Evolutionary conservation across 2,329 filamentous ascomycete genomes (phyloP).

Genomic region (Biscogniauxia mediterranea): DNA sequence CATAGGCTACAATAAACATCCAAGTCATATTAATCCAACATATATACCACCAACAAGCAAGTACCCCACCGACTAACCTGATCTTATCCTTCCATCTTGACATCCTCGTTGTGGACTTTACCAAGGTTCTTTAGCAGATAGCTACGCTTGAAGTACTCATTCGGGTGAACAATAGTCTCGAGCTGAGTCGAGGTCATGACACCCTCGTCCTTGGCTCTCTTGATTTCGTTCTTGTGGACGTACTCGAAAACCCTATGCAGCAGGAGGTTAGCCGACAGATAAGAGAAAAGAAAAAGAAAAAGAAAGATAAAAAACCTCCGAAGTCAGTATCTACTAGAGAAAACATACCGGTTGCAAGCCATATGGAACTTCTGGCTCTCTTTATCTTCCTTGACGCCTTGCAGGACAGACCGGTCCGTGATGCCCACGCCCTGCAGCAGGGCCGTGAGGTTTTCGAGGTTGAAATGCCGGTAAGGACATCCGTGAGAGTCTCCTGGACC

Average conservation of each 20-base stretch:
- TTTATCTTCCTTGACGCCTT: constrained; percentile 84
- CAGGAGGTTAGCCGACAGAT: not conserved
- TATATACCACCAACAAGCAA: not conserved
- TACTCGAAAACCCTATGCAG: constrained; percentile 77
- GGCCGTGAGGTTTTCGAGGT: constrained; percentile 75
- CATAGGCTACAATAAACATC: not conserved
- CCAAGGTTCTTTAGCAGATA: constrained; percentile 81
- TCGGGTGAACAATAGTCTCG: constrained; percentile 95
- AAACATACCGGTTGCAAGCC: constrained; percentile 78
- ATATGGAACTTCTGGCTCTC: constrained; percentile 88
- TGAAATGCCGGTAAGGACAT: constrained; percentile 95
- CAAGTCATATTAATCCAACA: not conserved
- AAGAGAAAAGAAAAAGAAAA: no score
- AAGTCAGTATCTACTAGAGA: not conserved
- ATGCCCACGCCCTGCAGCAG: constrained; percentile 79
- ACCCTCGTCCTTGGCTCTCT: constrained; percentile 71
- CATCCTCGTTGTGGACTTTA: constrained; percentile 48
- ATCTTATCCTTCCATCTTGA: constrained; percentile 54
- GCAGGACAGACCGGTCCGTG: constrained; percentile 71
- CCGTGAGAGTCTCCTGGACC: constrained; percentile 87
- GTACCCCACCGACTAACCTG: constrained; percentile 1
- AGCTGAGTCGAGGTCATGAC: constrained; percentile 72
- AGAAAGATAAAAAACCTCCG: constrained; percentile 5
- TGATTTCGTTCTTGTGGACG: constrained; percentile 75
- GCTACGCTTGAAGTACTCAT: constrained; percentile 96